These are phyloP conservation scores for Arabis alpina DNA, from an alignment of 345 rosid species.

Conservation along the genomic window DNA sequence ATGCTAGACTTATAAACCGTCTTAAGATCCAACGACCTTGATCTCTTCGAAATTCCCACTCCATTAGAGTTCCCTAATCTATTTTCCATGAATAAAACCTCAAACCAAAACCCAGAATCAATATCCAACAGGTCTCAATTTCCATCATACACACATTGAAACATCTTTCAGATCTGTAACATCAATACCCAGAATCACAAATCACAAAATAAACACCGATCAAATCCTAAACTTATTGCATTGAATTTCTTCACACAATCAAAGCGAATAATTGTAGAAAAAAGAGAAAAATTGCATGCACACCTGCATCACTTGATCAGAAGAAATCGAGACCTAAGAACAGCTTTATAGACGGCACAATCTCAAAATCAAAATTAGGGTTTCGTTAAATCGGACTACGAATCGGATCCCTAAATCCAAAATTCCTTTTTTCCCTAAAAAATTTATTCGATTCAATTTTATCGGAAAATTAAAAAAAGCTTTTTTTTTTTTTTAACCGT, in stretches of 20 bases:
- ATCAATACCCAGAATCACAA: slow-evolving; percentile 43
- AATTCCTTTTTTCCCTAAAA: slow-evolving; percentile 27
- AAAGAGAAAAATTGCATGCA: slow-evolving; percentile 28
- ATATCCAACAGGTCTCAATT: slow-evolving; percentile 36
- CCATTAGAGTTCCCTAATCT: slow-evolving; percentile 71
- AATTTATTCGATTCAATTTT: slow-evolving; percentile 45
- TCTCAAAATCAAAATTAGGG: slow-evolving; percentile 42
- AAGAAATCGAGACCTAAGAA: slow-evolving; percentile 38
- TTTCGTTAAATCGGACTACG: slow-evolving; percentile 48
- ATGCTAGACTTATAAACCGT: slow-evolving; percentile 66
- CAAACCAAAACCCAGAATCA: slow-evolving; percentile 46
- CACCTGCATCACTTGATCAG: slow-evolving; percentile 49
- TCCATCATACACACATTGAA: slow-evolving; percentile 40
- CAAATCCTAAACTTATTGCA: slow-evolving; percentile 31
- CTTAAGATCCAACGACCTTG: slow-evolving; percentile 93
- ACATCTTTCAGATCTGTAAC: slow-evolving; percentile 69
- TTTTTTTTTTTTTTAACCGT: slow-evolving; percentile 42
- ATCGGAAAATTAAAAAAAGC: slow-evolving; percentile 21
- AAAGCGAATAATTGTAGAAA: slow-evolving; percentile 13
- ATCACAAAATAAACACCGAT: slow-evolving; percentile 19
- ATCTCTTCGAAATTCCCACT: slow-evolving; percentile 68
- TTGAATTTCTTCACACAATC: slow-evolving; percentile 23
- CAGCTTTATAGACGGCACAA: slow-evolving; percentile 41
- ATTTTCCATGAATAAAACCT: slow-evolving; percentile 79
- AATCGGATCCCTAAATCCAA: slow-evolving; percentile 47